Base-by-base conservation (phyloP, 768 basidiomycete species). In the Kwoniella dendrophila region DNA sequence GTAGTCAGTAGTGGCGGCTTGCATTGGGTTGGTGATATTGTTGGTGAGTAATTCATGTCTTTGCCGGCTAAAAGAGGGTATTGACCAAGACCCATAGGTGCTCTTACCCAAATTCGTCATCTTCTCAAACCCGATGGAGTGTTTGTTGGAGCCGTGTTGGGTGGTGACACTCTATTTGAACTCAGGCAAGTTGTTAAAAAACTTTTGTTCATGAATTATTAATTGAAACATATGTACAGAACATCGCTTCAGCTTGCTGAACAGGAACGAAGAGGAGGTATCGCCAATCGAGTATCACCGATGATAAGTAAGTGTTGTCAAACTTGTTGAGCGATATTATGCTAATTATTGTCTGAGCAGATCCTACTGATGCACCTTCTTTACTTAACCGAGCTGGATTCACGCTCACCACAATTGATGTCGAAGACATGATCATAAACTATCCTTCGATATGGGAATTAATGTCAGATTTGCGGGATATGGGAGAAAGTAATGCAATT, bases 401-500 rank as follows among this genome's bases (percentile, higher is more conserved):
- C 78, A 90, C 88, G 0, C 82, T 96, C 22, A 85, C 97, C 18
- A 98, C 96, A 0, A 91, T 98, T 32, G 96, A 99, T 72, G 86
- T 89, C 34, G 96, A 99, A 74, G 96, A 99, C 80, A 84, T 99
- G 6, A 86, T 85, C 66, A 86, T 97, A 36, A 85, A 85, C 6
- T 99, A 97, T 74, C 96, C 96, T 0, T 89, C 87, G 45, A 94
- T 98, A 84, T 97, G 90, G 88, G 95, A 98, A 73, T 84, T 99
- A 14, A 83, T 98, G 78, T 86, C 92, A 58, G 96, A 99, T 78
- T 80, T 99, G n/a, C 84, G 85, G 53, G 87, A 91, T 75, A 99
- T 99, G 96, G 96, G 96, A 20, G 96, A 99, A 76, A 86, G 85
- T 50, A 98, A 96, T 74, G 92, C 93, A 11, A 85, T 98, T 44